phyloP scores from a whole-genome alignment of 2,329 filamentous ascomycete species.

The Aspergillus spinulosporus region DNA sequence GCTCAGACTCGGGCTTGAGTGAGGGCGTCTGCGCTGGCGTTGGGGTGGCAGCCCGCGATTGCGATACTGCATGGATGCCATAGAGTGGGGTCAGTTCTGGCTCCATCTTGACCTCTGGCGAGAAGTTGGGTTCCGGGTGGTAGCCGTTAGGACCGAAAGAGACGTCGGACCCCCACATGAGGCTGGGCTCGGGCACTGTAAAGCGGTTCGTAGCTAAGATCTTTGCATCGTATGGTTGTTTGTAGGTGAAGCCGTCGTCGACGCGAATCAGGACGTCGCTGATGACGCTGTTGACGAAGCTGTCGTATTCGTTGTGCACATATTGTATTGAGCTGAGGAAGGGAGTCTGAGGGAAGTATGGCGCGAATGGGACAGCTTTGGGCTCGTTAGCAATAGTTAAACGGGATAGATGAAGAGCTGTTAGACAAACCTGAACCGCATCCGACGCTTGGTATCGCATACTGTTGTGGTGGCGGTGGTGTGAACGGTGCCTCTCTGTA shows the following conservation, averaged over 20 bases:
- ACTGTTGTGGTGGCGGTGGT: neutral
- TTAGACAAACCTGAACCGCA: neutral
- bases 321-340: neutral
- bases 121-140: neutral
- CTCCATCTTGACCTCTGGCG: neutral
- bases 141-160: slow-evolving; percentile 13
- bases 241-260: slow-evolving; percentile 1
- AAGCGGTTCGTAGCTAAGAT: neutral
- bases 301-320: slow-evolving; percentile 7
- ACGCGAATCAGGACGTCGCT: slow-evolving; percentile 9
- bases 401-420: neutral
- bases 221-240: neutral
- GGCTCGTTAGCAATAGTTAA: neutral
- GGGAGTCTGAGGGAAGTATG: slow-evolving; percentile 3
- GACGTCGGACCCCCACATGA: slow-evolving; percentile 13
- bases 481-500: neutral
- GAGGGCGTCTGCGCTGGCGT: neutral
- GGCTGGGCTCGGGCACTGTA: neutral
- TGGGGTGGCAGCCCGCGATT: neutral
- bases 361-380: slow-evolving; percentile 1
- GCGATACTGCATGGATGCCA: neutral
- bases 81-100: neutral
- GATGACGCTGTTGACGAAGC: slow-evolving; percentile 10
- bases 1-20: neutral
- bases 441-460: neutral